Conservation (phyloP, 1,139 yeast genomes). For the Blastobotrys raffinosifermentans region DNA sequence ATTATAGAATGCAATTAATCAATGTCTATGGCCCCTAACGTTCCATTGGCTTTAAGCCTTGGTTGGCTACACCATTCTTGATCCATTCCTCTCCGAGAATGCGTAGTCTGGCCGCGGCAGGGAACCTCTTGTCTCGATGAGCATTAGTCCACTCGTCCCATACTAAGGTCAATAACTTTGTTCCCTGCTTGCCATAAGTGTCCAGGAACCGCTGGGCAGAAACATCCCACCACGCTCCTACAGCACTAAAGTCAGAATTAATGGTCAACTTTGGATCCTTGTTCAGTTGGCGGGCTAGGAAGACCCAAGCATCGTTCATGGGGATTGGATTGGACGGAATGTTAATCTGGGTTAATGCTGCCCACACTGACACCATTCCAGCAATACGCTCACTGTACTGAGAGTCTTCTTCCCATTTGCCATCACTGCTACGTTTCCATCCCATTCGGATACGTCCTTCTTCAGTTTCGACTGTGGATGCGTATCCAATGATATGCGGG, state of each 20-base stretch:
- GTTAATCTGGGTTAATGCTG: slow-evolving; percentile 51
- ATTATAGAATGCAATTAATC: slow-evolving; percentile 5
- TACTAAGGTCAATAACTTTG: slow-evolving; percentile 48
- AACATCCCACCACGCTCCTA: slow-evolving; percentile 92
- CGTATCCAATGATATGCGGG: slow-evolving; percentile 78
- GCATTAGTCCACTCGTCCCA: slow-evolving; percentile 47
- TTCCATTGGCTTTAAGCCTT: slow-evolving; percentile 22
- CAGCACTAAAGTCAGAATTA: slow-evolving; percentile 65
- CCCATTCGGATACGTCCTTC: slow-evolving; percentile 85
- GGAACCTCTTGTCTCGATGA: slow-evolving; percentile 47
- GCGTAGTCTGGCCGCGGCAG: slow-evolving; percentile 73
- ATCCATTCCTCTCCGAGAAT: slow-evolving; percentile 77
- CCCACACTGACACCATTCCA: slow-evolving; percentile 78
- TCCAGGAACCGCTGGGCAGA: slow-evolving; percentile 51
- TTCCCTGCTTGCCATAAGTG: slow-evolving; percentile 64
- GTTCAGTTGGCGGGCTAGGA: slow-evolving; percentile 67
- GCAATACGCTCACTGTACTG: slow-evolving; percentile 79
- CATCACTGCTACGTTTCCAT: slow-evolving; percentile 56
- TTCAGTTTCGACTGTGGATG: slow-evolving; percentile 69
- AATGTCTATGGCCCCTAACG: slow-evolving; percentile 4
- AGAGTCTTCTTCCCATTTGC: slow-evolving; percentile 67
- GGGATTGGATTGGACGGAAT: slow-evolving; percentile 47
- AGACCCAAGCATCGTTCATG: slow-evolving; percentile 54
- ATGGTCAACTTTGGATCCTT: slow-evolving; percentile 43
- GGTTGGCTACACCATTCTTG: slow-evolving; percentile 37